Conservation (phyloP, 208 protist species). For the Leishmania guyanensis region DNA sequence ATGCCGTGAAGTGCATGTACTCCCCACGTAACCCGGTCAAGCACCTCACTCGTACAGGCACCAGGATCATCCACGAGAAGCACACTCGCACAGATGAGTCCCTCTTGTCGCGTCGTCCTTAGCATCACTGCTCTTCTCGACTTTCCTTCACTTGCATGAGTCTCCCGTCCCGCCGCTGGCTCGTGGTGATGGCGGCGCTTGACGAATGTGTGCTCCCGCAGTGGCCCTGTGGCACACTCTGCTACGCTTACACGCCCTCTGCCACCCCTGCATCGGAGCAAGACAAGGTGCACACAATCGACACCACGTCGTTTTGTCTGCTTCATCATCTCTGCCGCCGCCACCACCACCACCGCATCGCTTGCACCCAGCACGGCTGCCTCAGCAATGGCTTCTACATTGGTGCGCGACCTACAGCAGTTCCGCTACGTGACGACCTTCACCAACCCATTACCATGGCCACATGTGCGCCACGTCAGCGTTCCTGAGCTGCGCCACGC, state of each 20-base stretch:
- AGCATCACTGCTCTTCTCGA: background rate
- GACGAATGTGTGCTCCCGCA: background rate
- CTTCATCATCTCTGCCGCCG: background rate
- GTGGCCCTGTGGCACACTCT: background rate
- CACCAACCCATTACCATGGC: constrained; percentile 51
- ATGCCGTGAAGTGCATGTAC: background rate
- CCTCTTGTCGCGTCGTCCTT: background rate
- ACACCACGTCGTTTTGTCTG: background rate
- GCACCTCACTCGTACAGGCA: background rate
- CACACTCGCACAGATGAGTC: background rate
- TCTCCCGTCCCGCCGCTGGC: background rate
- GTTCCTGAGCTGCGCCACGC: constrained; percentile 44
- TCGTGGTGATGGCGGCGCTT: background rate
- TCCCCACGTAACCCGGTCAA: background rate
- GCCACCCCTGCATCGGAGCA: too few species aligned
- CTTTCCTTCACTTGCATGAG: background rate
- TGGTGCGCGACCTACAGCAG: constrained; percentile 47
- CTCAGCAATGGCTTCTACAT: constrained; percentile 11
- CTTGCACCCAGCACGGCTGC: background rate
- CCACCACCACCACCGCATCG: background rate
- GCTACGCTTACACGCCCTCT: background rate
- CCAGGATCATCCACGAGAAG: background rate
- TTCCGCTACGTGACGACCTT: constrained; percentile 48
- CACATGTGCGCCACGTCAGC: constrained; percentile 53
- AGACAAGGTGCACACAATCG: background rate